phyloP scores from a whole-genome alignment of 805 yeast species.

The Metschnikowia kunwiensis region DNA sequence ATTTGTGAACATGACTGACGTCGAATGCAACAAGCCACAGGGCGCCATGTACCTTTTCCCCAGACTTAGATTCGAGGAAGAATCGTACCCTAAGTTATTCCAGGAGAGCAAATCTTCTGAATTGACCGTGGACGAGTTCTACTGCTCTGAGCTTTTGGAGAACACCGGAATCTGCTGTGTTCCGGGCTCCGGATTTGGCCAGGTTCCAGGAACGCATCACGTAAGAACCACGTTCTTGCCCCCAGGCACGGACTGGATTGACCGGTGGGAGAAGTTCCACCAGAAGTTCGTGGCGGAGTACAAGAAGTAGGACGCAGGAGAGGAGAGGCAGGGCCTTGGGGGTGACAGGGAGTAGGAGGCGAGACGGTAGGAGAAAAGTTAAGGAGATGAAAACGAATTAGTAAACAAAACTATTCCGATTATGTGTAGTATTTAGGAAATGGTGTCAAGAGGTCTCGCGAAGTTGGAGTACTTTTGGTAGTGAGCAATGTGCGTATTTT shows the following conservation, averaged over 20 bases:
- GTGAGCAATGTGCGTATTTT: too few species aligned
- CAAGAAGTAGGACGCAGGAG: slow-evolving; percentile 17
- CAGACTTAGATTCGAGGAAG: slow-evolving; percentile 53
- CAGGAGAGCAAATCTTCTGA: slow-evolving; percentile 55
- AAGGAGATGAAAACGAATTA: too few species aligned
- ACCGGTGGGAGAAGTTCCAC: slow-evolving; percentile 77
- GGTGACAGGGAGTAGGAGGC: too few species aligned
- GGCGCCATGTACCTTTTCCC: slow-evolving; percentile 99
- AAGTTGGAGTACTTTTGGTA: too few species aligned
- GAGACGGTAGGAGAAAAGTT: too few species aligned
- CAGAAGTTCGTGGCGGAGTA: slow-evolving; percentile 60
- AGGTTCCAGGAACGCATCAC: slow-evolving; percentile 83
- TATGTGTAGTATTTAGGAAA: too few species aligned
- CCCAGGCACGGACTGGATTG: slow-evolving; percentile 89
- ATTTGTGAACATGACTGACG: slow-evolving; percentile 74
- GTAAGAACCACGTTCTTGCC: slow-evolving; percentile 96
- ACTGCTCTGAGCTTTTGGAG: slow-evolving; percentile 81
- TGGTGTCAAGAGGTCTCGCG: too few species aligned
- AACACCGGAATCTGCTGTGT: slow-evolving; percentile 94
- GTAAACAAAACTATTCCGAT: too few species aligned
- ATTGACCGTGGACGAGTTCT: slow-evolving; percentile 77
- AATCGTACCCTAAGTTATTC: slow-evolving; percentile 50
- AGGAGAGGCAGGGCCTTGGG: too few species aligned
- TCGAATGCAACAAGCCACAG: slow-evolving; percentile 82
- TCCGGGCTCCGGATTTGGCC: slow-evolving; percentile 98